Conservation (phyloP, 2,329 filamentous ascomycete genomes). For the Aspergillus sp. region DNA sequence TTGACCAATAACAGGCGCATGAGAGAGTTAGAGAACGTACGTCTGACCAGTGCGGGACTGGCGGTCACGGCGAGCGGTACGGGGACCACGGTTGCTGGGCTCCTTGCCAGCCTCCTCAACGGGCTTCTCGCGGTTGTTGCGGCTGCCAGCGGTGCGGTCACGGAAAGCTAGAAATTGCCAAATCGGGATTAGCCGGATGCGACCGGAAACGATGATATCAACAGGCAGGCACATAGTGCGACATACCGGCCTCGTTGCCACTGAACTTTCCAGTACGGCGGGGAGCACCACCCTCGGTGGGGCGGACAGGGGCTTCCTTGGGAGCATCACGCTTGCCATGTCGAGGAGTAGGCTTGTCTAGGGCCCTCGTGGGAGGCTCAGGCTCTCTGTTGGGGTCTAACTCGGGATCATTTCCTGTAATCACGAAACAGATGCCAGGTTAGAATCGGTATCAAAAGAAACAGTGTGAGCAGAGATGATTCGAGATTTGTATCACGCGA, state of each 20-base stretch:
- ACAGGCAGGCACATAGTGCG: constrained; percentile 13
- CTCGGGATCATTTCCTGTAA: constrained; percentile 70
- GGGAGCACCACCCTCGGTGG: constrained; percentile 37
- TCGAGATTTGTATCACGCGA: constrained; percentile 7
- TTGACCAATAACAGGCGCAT: background rate
- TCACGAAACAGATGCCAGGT: constrained; percentile 33
- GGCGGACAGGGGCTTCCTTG: constrained; percentile 66
- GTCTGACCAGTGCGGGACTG: constrained; percentile 64
- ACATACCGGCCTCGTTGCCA: constrained; percentile 88
- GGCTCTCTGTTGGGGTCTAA: constrained; percentile 74
- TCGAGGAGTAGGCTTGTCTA: constrained; percentile 80
- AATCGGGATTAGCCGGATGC: constrained; percentile 22
- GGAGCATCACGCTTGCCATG: constrained; percentile 86
- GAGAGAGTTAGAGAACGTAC: constrained; percentile 49
- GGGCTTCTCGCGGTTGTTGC: constrained; percentile 80
- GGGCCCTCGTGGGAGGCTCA: constrained; percentile 80
- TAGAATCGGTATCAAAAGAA: constrained; percentile 34
- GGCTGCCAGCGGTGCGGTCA: constrained; percentile 79
- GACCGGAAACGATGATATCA: constrained; percentile 2
- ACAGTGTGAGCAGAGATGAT: background rate
- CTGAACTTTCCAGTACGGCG: constrained; percentile 59
- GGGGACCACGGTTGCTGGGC: constrained; percentile 56
- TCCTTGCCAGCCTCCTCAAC: constrained; percentile 67
- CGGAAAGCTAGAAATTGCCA: constrained; percentile 71
- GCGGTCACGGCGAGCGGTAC: constrained; percentile 61